Evolutionary conservation across 2,329 filamentous ascomycete species (phyloP), one percentile per base, ranked within the genome.

Genomic region (Torrubiellomyces zombiae): DNA sequence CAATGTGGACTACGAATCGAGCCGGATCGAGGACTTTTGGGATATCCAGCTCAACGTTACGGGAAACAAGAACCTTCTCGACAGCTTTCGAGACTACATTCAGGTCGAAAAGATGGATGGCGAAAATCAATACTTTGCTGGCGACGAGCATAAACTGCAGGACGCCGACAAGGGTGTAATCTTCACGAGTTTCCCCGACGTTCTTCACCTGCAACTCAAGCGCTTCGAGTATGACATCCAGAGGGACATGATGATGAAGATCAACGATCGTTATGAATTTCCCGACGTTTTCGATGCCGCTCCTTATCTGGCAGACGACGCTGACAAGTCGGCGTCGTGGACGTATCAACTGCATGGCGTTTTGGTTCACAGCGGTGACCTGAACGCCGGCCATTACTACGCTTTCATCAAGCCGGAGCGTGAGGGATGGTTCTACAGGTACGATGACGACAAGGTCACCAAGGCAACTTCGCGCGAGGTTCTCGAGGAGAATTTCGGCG

Each of bases 151-250:
- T 55, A 89, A 89, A 40, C 63, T 95, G 20, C 89, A 98, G 47
- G 89, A 98, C 47, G 89, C 89, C 25, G 85, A 82, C 58, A 98
- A 98, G 51, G 89, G 89, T 26, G 89, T 94, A 37, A 94, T 98
- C 33, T 98, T 98, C 47, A 81, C 83, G 46, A 80, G 75, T 40
- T 95, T 95, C 45, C 89, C 89, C 1, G 80, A 91, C 26, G 83
- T 98, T 3, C 59, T 98, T 13, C 86, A 98, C 48, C 60, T 98
- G 20, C 89, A 98, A 48, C 66, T 98, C 31, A 95, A 95, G 56
- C 77, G 89, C 26, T 98, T 98, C 50, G 83, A 98, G 48, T 98
- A 98, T 53, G 89, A 98, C 51, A 79, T 94, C 41, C 77, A 92
- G 38, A 73, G 81, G 39, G 86, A 95, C 45, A 83, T 82, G 35